These are phyloP conservation scores for Penicillium goetzii DNA, from an alignment of 495 filamentous ascomycete genomes.

Conservation along the genomic window DNA sequence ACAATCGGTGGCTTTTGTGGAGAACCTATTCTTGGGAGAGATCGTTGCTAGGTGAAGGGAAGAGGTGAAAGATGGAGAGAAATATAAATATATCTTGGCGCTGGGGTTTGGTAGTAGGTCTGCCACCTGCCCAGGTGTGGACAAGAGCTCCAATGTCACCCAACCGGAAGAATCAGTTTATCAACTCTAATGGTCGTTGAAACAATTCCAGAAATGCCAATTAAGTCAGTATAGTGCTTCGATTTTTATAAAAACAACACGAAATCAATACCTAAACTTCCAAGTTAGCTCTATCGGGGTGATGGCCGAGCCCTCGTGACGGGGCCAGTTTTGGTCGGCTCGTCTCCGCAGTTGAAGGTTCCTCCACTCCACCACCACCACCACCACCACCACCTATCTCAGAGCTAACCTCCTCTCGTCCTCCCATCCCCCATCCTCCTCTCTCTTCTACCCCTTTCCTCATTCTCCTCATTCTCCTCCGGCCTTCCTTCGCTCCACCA, in stretches of 20 bases:
- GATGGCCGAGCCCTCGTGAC: conserved; percentile 7
- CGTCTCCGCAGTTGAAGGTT: not conserved
- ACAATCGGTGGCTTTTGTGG: not conserved
- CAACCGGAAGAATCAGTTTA: no score
- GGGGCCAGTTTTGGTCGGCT: conserved; percentile 8
- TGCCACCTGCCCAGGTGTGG: no score
- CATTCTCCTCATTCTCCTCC: not conserved
- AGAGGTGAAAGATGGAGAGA: not conserved
- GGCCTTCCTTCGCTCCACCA: conserved; percentile 5
- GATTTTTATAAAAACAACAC: no score
- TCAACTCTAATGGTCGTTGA: no score
- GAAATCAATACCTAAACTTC: not conserved
- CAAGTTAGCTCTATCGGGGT: conserved; percentile 9
- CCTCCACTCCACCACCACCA: not conserved
- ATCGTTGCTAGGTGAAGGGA: not conserved
- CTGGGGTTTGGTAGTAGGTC: no score
- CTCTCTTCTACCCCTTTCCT: not conserved
- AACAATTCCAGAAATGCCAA: no score
- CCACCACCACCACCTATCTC: no score
- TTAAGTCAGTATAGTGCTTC: no score
- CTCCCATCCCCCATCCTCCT: no score
- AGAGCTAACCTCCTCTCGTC: not conserved
- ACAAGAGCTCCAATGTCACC: no score
- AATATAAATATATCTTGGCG: no score
- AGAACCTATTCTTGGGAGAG: not conserved